Percentiles rank a stretch among this genome's conserved stretches.
phyloP scores from a whole-genome alignment of 306 rosid genomes.

The Mucuna pruriens region DNA sequence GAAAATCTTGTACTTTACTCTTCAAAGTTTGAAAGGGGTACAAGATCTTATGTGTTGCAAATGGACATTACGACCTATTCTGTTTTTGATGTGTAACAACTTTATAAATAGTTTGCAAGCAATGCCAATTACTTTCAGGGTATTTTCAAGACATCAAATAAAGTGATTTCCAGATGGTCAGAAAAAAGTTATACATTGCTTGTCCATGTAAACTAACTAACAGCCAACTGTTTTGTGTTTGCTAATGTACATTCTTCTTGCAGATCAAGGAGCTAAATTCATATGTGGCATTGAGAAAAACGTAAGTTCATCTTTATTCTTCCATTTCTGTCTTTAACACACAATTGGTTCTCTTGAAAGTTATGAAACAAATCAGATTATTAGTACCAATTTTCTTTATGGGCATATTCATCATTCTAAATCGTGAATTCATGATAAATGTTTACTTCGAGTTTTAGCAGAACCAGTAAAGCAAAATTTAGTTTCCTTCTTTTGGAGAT shows the following conservation, averaged over 20 bases:
- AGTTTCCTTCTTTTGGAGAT: constrained; percentile 7
- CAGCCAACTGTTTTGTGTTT: constrained; percentile 30
- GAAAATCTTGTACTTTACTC: constrained; percentile 33
- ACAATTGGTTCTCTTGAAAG: constrained; percentile 3
- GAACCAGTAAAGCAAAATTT: constrained; percentile 33
- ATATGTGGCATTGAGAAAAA: constrained; percentile 92
- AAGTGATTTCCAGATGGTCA: constrained; percentile 12
- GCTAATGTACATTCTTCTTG: constrained; percentile 45
- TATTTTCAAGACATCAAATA: constrained; percentile 28
- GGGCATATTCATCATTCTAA: constrained; percentile 8
- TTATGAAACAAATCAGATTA: constrained; percentile 10
- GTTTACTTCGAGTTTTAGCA: neutral
- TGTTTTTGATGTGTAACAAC: neutral
- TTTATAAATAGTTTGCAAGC: constrained; percentile 23
- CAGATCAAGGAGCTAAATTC: constrained; percentile 99
- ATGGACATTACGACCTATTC: constrained; percentile 23
- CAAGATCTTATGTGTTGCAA: constrained; percentile 18
- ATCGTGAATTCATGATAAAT: neutral
- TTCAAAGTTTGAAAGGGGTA: constrained; percentile 26
- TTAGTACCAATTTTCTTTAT: constrained; percentile 3
- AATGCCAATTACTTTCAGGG: constrained; percentile 21
- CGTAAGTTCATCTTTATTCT: constrained; percentile 62
- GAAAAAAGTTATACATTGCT: neutral
- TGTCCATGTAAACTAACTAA: constrained; percentile 12
- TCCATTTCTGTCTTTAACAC: constrained; percentile 29